A percentile compares a stretch with the other conserved stretches of the same genome.
These are phyloP conservation scores for Aspergillus steynii DNA, from an alignment of 495 filamentous ascomycete genomes.

Conservation along the genomic window DNA sequence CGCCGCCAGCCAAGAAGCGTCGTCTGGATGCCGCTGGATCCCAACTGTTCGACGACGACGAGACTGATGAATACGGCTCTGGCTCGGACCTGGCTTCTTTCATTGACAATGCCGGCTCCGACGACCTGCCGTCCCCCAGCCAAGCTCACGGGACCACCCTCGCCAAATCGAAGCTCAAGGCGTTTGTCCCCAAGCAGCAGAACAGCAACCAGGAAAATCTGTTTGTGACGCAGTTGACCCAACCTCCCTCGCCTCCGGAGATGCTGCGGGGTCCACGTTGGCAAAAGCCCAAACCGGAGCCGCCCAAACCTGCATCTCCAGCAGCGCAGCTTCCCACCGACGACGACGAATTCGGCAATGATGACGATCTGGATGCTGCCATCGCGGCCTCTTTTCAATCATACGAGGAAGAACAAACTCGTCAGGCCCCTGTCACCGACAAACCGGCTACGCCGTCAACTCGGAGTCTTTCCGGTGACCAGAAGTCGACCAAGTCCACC, in stretches of 20 bases:
- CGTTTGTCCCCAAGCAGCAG: constrained; percentile 47
- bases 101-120: constrained; percentile 19
- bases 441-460: not conserved
- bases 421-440: not conserved
- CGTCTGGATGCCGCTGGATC: constrained; percentile 1
- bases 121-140: constrained; percentile 17
- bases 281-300: constrained; percentile 43
- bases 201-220: constrained; percentile 47
- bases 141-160: constrained; percentile 17
- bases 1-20: constrained; percentile 31
- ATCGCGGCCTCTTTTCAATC: constrained; percentile 44
- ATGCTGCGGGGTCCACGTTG: constrained; percentile 53
- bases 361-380: constrained; percentile 40
- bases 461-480: not conserved
- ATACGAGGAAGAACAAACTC: constrained; percentile 39
- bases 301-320: constrained; percentile 5
- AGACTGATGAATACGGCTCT: constrained; percentile 20
- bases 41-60: constrained; percentile 14
- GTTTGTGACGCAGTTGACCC: constrained; percentile 54
- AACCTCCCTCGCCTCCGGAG: constrained; percentile 52
- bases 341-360: constrained; percentile 23
- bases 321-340: not conserved
- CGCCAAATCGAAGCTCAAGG: constrained; percentile 40
- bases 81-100: constrained; percentile 22
- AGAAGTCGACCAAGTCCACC: not conserved